Evolutionary conservation across 2,329 filamentous ascomycete genomes (phyloP).

Genomic region (Aquanectria penicillioides): DNA sequence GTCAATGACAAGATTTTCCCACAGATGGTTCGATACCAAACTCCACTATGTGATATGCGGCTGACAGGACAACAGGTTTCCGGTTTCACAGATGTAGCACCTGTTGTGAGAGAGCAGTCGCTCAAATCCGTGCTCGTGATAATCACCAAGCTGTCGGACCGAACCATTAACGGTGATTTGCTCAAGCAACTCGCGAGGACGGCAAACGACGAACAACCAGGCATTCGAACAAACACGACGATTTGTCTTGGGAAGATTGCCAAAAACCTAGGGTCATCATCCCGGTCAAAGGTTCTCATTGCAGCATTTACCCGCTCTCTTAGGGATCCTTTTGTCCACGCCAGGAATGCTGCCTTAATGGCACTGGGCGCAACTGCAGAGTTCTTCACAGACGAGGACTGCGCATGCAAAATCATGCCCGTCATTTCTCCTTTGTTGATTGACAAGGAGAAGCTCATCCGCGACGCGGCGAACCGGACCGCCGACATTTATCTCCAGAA

Average conservation of each 20-base stretch:
- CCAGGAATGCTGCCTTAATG: conserved; percentile 87
- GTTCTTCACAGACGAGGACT: conserved; percentile 89
- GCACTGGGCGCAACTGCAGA: conserved; percentile 88
- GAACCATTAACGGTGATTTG: conserved; percentile 92
- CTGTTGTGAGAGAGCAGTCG: conserved; percentile 93
- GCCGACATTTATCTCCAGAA: conserved; percentile 86
- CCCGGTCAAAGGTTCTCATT: conserved; percentile 87
- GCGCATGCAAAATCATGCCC: conserved; percentile 83
- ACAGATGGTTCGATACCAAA: conserved; percentile 72
- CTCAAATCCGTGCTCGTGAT: conserved; percentile 92
- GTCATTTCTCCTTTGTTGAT: conserved; percentile 85
- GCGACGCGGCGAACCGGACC: conserved; percentile 91
- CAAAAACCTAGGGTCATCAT: conserved; percentile 81
- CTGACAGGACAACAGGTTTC: conserved; percentile 70
- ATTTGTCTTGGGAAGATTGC: conserved; percentile 98
- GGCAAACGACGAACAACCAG: conserved; percentile 96
- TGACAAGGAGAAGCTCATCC: conserved; percentile 94
- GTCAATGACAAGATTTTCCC: conserved; percentile 98
- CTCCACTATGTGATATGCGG: neutral
- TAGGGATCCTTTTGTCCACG: conserved; percentile 94
- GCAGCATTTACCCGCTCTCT: conserved; percentile 92
- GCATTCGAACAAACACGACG: conserved; percentile 97
- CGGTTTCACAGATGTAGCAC: conserved; percentile 91
- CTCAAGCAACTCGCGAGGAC: conserved; percentile 92
- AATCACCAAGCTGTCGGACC: conserved; percentile 88